Base-by-base conservation (phyloP, 345 rosid genomes). In the Anacardium occidentale region DNA sequence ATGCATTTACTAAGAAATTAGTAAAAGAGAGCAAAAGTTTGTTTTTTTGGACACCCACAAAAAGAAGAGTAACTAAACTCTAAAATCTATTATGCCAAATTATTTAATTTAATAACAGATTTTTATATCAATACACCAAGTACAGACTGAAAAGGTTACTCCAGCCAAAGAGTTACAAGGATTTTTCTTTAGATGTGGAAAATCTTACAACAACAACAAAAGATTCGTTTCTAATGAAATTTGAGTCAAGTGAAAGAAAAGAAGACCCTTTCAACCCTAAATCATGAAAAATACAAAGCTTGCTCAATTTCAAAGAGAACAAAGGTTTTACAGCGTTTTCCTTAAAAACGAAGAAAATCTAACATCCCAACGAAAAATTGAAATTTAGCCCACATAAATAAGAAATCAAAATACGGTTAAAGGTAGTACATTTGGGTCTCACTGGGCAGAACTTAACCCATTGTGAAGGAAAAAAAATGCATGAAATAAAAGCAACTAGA, bases 1-100 rank as follows among this genome's bases (percentile, higher is more conserved):
- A 96, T 96, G 88, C 96, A 96, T 91, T 84, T 84, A 95, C 89
- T 62, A 73, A 57, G 64, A 55, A n/a, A n/a, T n/a, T n/a, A n/a
- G n/a, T n/a, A n/a, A n/a, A n/a, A n/a, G n/a, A n/a, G n/a, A n/a
- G n/a, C n/a, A n/a, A n/a, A n/a, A n/a, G n/a, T n/a, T n/a, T n/a
- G n/a, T n/a, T n/a, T n/a, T n/a, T n/a, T n/a, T n/a, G n/a, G n/a
- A n/a, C n/a, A n/a, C n/a, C n/a, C n/a, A n/a, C n/a, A n/a, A n/a
- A n/a, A n/a, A n/a, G n/a, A n/a, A n/a, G n/a, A n/a, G n/a, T n/a
- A n/a, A n/a, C n/a, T n/a, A n/a, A n/a, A n/a, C n/a, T n/a, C n/a
- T n/a, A n/a, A n/a, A n/a, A n/a, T n/a, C n/a, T n/a, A n/a, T n/a
- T n/a, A n/a, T n/a, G n/a, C n/a, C n/a, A n/a, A n/a, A n/a, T n/a